These are phyloP conservation scores for Phialophora tarda DNA, from an alignment of 2,329 filamentous ascomycete genomes.

Conservation along the genomic window DNA sequence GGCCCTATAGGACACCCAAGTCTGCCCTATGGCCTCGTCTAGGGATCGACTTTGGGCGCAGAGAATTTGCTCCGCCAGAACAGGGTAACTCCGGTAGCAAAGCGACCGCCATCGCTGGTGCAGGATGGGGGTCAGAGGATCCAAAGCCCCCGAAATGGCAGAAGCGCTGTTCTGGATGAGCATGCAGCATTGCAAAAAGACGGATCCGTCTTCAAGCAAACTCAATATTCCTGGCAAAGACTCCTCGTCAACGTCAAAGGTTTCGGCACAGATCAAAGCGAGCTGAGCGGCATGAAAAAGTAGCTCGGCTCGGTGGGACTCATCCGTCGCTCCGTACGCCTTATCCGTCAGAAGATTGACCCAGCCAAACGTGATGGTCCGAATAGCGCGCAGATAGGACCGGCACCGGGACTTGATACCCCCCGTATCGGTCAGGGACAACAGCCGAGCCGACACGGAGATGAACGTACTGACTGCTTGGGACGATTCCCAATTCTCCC, in stretches of 20 bases:
- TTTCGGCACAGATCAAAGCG: constrained; percentile 51
- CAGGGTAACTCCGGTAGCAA: constrained; percentile 10
- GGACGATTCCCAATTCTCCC: constrained; percentile 15
- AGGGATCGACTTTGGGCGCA: constrained; percentile 21
- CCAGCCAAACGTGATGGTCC: constrained; percentile 50
- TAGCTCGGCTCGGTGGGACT: constrained; percentile 44
- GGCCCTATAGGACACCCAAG: constrained; percentile 33
- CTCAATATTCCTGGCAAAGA: constrained; percentile 43
- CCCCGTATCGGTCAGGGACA: constrained; percentile 47
- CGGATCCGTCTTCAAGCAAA: constrained; percentile 40
- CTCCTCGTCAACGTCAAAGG: constrained; percentile 52
- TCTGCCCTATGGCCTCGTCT: constrained; percentile 33
- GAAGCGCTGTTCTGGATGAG: constrained; percentile 46
- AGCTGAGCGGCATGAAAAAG: constrained; percentile 47
- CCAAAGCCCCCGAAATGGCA: constrained; percentile 5
- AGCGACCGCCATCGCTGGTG: constrained; percentile 20
- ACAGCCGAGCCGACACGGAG: constrained; percentile 50
- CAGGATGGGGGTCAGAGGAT: constrained; percentile 25
- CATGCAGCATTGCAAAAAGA: constrained; percentile 50
- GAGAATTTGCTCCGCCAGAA: constrained; percentile 25
- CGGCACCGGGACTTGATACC: constrained; percentile 27
- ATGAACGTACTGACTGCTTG: constrained; percentile 45
- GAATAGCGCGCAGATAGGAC: constrained; percentile 23
- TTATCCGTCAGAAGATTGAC: constrained; percentile 45
- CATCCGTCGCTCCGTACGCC: constrained; percentile 36